phyloP scores from a whole-genome alignment of 73 alveolate genomes.

The Tetrahymena borealis region DNA sequence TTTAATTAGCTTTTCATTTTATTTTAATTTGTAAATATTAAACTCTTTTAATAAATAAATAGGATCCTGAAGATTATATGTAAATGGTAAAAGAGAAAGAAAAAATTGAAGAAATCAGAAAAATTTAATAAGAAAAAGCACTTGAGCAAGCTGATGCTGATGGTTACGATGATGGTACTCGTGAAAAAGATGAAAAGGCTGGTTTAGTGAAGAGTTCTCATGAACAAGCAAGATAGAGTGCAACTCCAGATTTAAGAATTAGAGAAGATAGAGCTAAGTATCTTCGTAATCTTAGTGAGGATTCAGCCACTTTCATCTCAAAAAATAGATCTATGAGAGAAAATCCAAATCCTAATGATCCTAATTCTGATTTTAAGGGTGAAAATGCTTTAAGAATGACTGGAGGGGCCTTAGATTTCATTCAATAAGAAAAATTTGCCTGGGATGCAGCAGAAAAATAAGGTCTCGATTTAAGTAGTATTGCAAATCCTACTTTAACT shows the following conservation, averaged over 20 bases:
- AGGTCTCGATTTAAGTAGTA: slow-evolving; percentile 57
- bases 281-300: slow-evolving; percentile 56
- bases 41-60: not conserved
- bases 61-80: slow-evolving; percentile 67
- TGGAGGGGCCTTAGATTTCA: slow-evolving; percentile 48
- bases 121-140: slow-evolving; percentile 23
- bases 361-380: slow-evolving; percentile 51
- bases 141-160: slow-evolving; percentile 25
- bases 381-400: slow-evolving; percentile 54
- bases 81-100: slow-evolving; percentile 57
- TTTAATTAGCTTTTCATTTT: not conserved
- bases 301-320: slow-evolving; percentile 65
- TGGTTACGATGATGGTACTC: slow-evolving; percentile 33
- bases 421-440: slow-evolving; percentile 61
- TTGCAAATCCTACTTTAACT: slow-evolving; percentile 79
- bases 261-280: slow-evolving; percentile 79
- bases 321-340: slow-evolving; percentile 73
- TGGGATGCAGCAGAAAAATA: slow-evolving; percentile 57
- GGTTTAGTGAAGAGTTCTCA: slow-evolving; percentile 31
- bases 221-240: slow-evolving; percentile 59
- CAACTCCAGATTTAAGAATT: slow-evolving; percentile 59
- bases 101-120: slow-evolving; percentile 53
- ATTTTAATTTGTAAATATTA: not conserved
- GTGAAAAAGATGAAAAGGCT: slow-evolving; percentile 45
- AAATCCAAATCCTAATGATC: slow-evolving; percentile 60